Evolutionary conservation across 108 stramenopile species (phyloP).

Genomic region (Skeletonema menzelii): DNA sequence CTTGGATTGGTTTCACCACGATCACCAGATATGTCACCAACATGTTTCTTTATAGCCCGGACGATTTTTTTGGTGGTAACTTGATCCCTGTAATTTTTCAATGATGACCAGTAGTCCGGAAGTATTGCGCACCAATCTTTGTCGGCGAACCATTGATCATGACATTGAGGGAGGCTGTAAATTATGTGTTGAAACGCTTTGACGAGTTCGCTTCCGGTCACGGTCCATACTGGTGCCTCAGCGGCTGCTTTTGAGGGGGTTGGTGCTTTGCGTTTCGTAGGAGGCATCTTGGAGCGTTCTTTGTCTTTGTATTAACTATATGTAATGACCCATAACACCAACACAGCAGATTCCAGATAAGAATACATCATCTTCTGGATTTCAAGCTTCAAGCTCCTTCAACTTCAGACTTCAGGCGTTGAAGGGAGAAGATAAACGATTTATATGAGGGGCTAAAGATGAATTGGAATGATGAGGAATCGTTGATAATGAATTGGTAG

Average conservation of each 20-base stretch:
- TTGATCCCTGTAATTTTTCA: not conserved
- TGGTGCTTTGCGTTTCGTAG: not conserved
- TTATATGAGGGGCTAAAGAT: too few relatives aligned
- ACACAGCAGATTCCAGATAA: too few relatives aligned
- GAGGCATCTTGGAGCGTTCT: not conserved
- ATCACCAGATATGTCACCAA: not conserved
- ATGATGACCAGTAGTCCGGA: not conserved
- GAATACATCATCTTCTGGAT: too few relatives aligned
- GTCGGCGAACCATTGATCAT: not conserved
- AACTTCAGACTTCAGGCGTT: too few relatives aligned
- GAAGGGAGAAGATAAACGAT: too few relatives aligned
- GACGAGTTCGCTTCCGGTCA: not conserved
- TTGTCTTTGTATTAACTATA: too few relatives aligned
- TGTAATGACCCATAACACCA: too few relatives aligned
- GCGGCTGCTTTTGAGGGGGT: not conserved
- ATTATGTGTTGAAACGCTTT: not conserved
- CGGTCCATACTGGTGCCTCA: not conserved
- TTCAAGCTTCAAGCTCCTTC: too few relatives aligned
- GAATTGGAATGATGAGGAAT: too few relatives aligned
- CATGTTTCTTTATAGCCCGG: not conserved
- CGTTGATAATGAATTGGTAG: too few relatives aligned
- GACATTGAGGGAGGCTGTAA: not conserved
- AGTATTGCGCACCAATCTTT: not conserved
- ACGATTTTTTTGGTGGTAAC: not conserved
- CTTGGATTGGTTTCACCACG: not conserved